Base-by-base conservation (phyloP, 768 basidiomycete genomes). In the Tulasnella sp. region DNA sequence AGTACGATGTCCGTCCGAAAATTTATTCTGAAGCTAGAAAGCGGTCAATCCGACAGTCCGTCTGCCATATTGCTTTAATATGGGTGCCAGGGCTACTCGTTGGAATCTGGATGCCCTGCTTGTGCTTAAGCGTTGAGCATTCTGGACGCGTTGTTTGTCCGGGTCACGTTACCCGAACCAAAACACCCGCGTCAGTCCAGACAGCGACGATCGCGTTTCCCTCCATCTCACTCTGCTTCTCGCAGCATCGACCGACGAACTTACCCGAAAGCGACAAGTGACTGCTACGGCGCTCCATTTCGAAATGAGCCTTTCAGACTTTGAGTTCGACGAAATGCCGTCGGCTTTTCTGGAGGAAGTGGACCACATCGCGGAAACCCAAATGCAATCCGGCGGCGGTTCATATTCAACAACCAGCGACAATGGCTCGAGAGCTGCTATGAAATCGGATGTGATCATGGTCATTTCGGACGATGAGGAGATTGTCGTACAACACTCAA, bases 281-380 rank as follows among this genome's bases (percentile, higher is more conserved):
- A 19, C 64, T n/a, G 22, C 6, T n/a, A 22, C 22, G 19, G 9
- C 9, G n/a, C 11, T 12, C 6, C 35, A 14, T 34, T 12, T 17
- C 17, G 64, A 65, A 65, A 91, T 92, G 90, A 90, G 87, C 82
- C 91, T 89, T 40, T 90, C 91, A 81, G 88, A 84, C 47, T 91
- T 88, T 77, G 92, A 90, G 77, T 85, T 86, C 74, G 87, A 87
- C 74, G 88, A 89, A 4, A 77, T 89, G 42, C 85, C 91, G 79
- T 84, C 84, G 59, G 85, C 83, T 40, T 83, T 86, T 3, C 77
- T 91, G 7, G 80, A 84, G 41, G 83, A 89, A 76, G 83, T 93
- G 29, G 88, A 90, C 77, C 84, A 86, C 22, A 88, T 94, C 62
- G 90, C 93, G 80, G 87, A 89, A 11, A 83, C 86, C 17, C 83